Evolutionary conservation across 345 rosid species (phyloP).

Genomic region (Bruguiera gymnorhiza): DNA sequence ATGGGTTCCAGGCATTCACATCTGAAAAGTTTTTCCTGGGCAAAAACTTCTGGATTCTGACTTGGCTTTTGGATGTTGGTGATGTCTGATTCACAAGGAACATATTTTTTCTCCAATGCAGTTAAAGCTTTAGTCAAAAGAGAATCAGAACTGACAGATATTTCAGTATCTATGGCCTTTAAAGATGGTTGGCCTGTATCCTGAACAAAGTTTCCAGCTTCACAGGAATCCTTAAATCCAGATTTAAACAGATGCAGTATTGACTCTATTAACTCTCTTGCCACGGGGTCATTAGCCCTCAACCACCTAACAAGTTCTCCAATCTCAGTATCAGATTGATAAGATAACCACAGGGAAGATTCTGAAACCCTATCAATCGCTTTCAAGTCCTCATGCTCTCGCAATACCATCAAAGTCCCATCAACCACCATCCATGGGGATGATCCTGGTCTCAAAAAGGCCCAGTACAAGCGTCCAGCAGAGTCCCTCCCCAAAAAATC

Average conservation of each 20-base stretch:
- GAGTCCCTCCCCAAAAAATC: conserved; percentile 34
- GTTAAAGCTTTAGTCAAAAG: conserved; percentile 23
- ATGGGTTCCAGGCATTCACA: conserved; percentile 36
- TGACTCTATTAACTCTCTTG: conserved; percentile 26
- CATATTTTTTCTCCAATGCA: conserved; percentile 29
- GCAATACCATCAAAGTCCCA: conserved; percentile 13
- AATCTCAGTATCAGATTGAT: conserved; percentile 31
- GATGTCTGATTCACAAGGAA: conserved; percentile 21
- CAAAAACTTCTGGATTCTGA: conserved; percentile 3
- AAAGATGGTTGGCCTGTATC: conserved; percentile 6
- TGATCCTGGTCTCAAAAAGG: conserved; percentile 27
- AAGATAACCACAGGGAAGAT: conserved; percentile 26
- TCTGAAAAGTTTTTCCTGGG: conserved; percentile 17
- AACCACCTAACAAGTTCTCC: conserved; percentile 36
- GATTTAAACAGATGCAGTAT: conserved; percentile 14
- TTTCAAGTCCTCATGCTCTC: neutral
- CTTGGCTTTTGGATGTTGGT: neutral
- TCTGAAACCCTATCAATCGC: conserved; percentile 3
- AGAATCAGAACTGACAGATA: neutral
- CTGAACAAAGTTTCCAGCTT: neutral
- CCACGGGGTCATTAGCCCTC: conserved; percentile 19
- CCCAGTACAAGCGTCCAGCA: conserved; percentile 37
- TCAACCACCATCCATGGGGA: conserved; percentile 33
- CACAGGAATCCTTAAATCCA: conserved; percentile 9
- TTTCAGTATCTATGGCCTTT: neutral